Conservation (phyloP, 192 early-diverging fungal species). For the Backusella macrospora region DNA sequence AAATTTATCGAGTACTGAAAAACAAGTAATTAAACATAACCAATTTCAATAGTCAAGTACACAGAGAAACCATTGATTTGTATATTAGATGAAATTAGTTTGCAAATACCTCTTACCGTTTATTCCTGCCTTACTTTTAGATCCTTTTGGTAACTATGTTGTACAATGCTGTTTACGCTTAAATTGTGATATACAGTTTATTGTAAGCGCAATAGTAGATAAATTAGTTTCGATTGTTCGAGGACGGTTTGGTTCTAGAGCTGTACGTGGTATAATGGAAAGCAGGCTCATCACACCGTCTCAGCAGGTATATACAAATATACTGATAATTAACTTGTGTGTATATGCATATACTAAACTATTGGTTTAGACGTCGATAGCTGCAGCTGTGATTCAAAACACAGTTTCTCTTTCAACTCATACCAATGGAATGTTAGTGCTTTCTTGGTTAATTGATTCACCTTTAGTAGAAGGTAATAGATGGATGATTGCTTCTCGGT, state of each 20-base stretch:
- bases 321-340: too few species aligned
- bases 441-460: slow-evolving; percentile 91
- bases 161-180: slow-evolving; percentile 91
- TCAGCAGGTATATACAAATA: slow-evolving; percentile 56
- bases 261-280: slow-evolving; percentile 90
- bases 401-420: slow-evolving; percentile 76
- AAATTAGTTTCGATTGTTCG: slow-evolving; percentile 82
- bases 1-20: slow-evolving; percentile 62
- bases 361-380: slow-evolving; percentile 74
- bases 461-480: slow-evolving; percentile 76
- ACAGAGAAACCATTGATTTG: slow-evolving; percentile 34
- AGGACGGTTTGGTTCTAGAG: slow-evolving; percentile 90
- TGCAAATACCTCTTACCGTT: slow-evolving; percentile 59
- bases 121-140: slow-evolving; percentile 84
- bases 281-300: slow-evolving; percentile 71
- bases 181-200: slow-evolving; percentile 72
- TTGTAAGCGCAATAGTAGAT: slow-evolving; percentile 85
- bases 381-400: slow-evolving; percentile 82
- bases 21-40: slow-evolving; percentile 3
- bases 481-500: slow-evolving; percentile 74
- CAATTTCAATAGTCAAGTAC: neutral
- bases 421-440: slow-evolving; percentile 82
- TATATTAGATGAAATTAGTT: slow-evolving; percentile 62
- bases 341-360: neutral
- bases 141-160: slow-evolving; percentile 98